Evolutionary conservation across 2,329 filamentous ascomycete species (phyloP), one percentile per base, ranked within the genome.

Genomic region (Botrytis fabae): DNA sequence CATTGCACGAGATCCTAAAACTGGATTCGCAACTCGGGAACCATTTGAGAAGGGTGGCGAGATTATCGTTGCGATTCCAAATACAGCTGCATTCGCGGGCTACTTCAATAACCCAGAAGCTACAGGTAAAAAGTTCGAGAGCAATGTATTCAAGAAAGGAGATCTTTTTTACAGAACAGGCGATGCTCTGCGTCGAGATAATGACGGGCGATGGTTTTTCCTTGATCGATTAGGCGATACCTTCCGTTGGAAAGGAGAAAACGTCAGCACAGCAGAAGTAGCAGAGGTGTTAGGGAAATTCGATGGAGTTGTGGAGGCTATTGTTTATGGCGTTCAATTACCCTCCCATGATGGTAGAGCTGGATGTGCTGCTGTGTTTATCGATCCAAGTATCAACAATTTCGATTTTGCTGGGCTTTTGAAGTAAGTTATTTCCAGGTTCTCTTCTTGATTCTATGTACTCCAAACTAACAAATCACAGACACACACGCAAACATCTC

Each of bases 171-270:
- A 91, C 79, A 86, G 91, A 6, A 89, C 87, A 0, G 92, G 92
- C 6, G 92, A 94, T 80, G 87, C 91, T 0, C 80, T 93, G 57
- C 83, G 89, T 4, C 84, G 87, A 32, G 88, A 91, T 75, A 75
- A 76, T 2, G 90, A 93, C 70, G 91, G 91, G 0, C 84, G 89
- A 16, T 91, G 89, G 87, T 93, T 86, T 81, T 94, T 93, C 80
- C 81, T 91, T 54, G 92, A 94, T 77, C 84, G 90, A 7, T 85
- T 93, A 1, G 91, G 91, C 2, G 92, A 94, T 80, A 93, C 92
- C 0, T 94, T 91, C 81, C 86, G 92, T 46, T 93, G 91, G 91
- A 93, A 93, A 81, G 88, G 88, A 70, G 89, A 91, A 81, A 91
- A 92, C 76, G 89, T 91, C 59, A 89, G 87, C 18, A 91, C 89